These are phyloP conservation scores for Drechslerella coelobrocha DNA, from an alignment of 2,329 filamentous ascomycete species.

Conservation along the genomic window DNA sequence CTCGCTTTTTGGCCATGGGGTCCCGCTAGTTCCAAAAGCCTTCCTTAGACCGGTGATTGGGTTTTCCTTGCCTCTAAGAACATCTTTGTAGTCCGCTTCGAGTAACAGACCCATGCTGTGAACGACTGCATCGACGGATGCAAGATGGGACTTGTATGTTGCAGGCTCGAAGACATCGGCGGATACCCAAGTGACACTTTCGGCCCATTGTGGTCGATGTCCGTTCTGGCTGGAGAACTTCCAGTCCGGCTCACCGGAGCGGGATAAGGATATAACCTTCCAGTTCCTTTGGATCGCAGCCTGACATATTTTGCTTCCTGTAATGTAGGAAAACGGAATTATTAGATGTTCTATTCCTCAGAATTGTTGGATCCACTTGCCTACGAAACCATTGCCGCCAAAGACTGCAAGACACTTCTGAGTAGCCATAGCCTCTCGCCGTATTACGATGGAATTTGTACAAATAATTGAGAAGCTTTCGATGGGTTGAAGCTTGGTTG, in stretches of 20 bases:
- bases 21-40: constrained; percentile 75
- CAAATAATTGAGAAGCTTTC: neutral
- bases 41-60: constrained; percentile 78
- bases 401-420: constrained; percentile 45
- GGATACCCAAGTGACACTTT: constrained; percentile 82
- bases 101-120: constrained; percentile 96
- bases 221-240: constrained; percentile 57
- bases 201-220: constrained; percentile 71
- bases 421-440: constrained; percentile 9
- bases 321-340: too few relatives aligned
- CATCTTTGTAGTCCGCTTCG: constrained; percentile 96
- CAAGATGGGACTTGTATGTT: constrained; percentile 78
- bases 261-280: constrained; percentile 47
- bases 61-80: constrained; percentile 81
- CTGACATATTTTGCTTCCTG: constrained; percentile 48
- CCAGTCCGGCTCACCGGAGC: constrained; percentile 47
- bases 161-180: constrained; percentile 84
- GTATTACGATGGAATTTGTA: neutral
- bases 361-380: constrained; percentile 9
- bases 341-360: constrained; percentile 7
- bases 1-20: constrained; percentile 58
- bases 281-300: constrained; percentile 42
- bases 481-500: neutral
- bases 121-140: constrained; percentile 81
- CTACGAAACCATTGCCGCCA: constrained; percentile 48